Percentiles rank a stretch among this genome's conserved stretches.
Conservation (phyloP, 345 rosid genomes). For the Corymbia maculata region DNA sequence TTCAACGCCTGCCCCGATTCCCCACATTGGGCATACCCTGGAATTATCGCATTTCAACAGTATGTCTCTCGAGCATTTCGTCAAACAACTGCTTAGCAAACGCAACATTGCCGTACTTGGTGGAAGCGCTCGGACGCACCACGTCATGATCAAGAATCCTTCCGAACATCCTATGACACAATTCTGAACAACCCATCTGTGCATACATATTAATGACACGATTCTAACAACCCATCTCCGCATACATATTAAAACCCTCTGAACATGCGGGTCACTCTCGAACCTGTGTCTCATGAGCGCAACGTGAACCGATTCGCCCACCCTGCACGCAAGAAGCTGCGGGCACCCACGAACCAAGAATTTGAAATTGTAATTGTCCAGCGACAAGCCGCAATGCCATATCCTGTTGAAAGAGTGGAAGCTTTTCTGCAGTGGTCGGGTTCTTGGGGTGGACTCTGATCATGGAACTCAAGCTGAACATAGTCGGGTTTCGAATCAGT, state of each 20-base stretch:
- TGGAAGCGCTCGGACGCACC: conserved; percentile 49
- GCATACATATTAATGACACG: conserved; percentile 27
- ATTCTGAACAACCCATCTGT: conserved; percentile 30
- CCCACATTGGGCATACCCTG: conserved; percentile 46
- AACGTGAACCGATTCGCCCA: conserved; percentile 30
- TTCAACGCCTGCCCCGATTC: conserved; percentile 28
- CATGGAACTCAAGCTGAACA: conserved; percentile 45
- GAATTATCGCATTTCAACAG: conserved; percentile 47
- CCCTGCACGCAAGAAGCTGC: conserved; percentile 4
- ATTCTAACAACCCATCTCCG: conserved; percentile 9
- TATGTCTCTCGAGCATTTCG: conserved; percentile 39
- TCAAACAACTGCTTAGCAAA: conserved; percentile 42
- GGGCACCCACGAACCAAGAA: conserved; percentile 33
- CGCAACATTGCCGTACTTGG: conserved; percentile 44
- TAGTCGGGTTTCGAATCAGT: conserved; percentile 32
- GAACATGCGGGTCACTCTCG: conserved; percentile 39
- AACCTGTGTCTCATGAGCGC: conserved; percentile 28
- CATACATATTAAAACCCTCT: neutral
- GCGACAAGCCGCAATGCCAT: conserved; percentile 13
- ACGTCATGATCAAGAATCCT: conserved; percentile 28
- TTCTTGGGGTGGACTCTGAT: conserved; percentile 46
- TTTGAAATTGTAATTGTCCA: conserved; percentile 52
- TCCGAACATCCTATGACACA: conserved; percentile 25
- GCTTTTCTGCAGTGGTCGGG: conserved; percentile 22
- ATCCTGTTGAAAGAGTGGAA: conserved; percentile 30